A percentile compares a stretch with the other conserved stretches of the same genome.
Evolutionary conservation across 2,329 filamentous ascomycete species (phyloP).

Genomic region (Scorias spongiosa): DNA sequence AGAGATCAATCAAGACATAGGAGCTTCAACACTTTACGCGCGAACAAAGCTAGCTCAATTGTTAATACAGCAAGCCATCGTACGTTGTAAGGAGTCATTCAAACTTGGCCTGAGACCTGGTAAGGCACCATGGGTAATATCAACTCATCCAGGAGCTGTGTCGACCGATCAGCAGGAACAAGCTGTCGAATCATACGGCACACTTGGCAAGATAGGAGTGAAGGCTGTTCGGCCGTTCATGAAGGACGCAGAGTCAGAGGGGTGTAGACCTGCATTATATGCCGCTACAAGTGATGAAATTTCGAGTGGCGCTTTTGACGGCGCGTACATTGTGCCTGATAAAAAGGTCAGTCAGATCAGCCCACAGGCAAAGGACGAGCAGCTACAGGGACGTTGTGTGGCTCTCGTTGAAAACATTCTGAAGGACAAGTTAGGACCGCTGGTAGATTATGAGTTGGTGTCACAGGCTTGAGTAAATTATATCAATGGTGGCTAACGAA

Average conservation of each 20-base stretch:
- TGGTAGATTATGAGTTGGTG: background rate
- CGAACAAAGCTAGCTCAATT: constrained; percentile 36
- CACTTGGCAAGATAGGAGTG: constrained; percentile 30
- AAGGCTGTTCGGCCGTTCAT: constrained; percentile 30
- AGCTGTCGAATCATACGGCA: constrained; percentile 35
- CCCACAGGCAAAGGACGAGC: constrained; percentile 28
- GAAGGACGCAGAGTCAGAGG: constrained; percentile 34
- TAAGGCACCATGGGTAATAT: constrained; percentile 30
- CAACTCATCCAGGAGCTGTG: constrained; percentile 35
- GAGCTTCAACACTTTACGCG: constrained; percentile 32
- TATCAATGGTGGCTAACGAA: too few relatives aligned
- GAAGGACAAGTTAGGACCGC: constrained; percentile 23
- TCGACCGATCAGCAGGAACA: constrained; percentile 34
- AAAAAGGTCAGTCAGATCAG: constrained; percentile 30
- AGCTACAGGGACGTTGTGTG: constrained; percentile 31
- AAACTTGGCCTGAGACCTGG: constrained; percentile 19
- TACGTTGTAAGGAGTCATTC: constrained; percentile 23
- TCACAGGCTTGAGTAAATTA: background rate
- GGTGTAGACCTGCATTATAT: constrained; percentile 34
- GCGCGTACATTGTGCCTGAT: constrained; percentile 35
- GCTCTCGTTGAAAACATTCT: constrained; percentile 30
- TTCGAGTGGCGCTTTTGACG: constrained; percentile 27
- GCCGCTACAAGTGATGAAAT: constrained; percentile 32
- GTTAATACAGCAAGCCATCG: constrained; percentile 29
- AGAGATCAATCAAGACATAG: constrained; percentile 36